Base-by-base conservation (phyloP, 257 asterid species). In the Jacaranda mimosifolia region DNA sequence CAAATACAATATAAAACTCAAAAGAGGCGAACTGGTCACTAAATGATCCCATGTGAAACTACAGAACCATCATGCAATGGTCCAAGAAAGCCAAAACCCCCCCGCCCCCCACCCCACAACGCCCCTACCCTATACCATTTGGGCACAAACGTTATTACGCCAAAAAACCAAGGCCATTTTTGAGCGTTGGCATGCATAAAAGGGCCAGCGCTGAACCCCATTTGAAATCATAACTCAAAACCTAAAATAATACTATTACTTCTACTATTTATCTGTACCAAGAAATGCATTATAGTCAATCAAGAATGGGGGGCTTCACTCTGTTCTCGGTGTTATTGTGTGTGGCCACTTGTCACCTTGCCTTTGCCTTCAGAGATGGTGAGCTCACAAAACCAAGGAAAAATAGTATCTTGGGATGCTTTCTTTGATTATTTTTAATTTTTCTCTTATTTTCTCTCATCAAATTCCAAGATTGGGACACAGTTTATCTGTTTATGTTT, bases 351-450 rank as follows among this genome's bases (percentile, higher is more conserved):
- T 80, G 72, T 79, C 83, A 77, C 70, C 75, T 83, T 63, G 81
- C 90, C 72, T 72, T 59, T 46, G 90, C 93, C 73, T 36, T 93
- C 80, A 84, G 45, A 73, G 98, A 93, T 77, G 98, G 98, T 93
- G 85, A 81, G 77, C 70, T 78, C 52, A 3, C 1, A 38, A 35
- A 8, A 14, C 5, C 6, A 42, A 5, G 46, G 6, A 5, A 9
- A 42, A 42, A 42, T 42, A 42, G 46, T 42, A 42, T 42, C 46
- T 42, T 42, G 46, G 46, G 46, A 42, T 42, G 1, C 9, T 5
- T 42, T 6, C 46, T 42, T 42, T 42, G 46, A 42, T 42, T 42
- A 42, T 42, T 42, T 42, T 42, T 1, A 9, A 5, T 42, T 5
- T 42, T 42, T 42, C 46, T 42, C 46, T 42, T 9, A 42, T 42